Base-by-base conservation (phyloP, 345 rosid species). In the Populus deltoides region DNA sequence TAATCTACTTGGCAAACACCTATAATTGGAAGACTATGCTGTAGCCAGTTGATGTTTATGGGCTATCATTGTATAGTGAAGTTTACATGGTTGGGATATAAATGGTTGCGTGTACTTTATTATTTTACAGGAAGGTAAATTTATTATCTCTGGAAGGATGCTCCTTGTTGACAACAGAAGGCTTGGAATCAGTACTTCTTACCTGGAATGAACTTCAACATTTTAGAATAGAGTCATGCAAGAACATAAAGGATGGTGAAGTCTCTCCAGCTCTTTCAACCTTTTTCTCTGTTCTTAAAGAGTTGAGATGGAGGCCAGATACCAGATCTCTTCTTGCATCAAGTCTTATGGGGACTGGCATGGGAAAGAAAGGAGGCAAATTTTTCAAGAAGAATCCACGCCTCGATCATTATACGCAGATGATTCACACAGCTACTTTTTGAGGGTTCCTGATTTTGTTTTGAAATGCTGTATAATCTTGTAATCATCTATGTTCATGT, bases 251-350 rank as follows among this genome's bases (percentile, higher is more conserved):
- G 74, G 79, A 75, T 31, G 18, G 27, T 20, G 85, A 78, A 68
- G 53, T 82, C 53, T 78, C 82, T 67, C 77, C 80, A 33, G 71
- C 77, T 11, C 82, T 82, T 55, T 82, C 85, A 27, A 57, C 77
- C 70, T 45, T 82, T 63, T 82, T 82, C 77, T 82, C 79, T 22
- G 72, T 11, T 59, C 80, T 82, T 20, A 66, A 78, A 75, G 85
- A 82, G 71, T 76, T 82, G 49, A 78, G 68, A 75, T 82, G 85
- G 85, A 82, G 79, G 77, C 82, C 85, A 41, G 85, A 75, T 75
- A 33, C 77, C 66, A 82, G 79, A 72, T 82, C 80, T 63, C 70
- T 78, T 47, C 79, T 79, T 22, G 74, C 71, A 9, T 57, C 80
- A 11, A 67, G 74, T 74, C 85, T 82, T 29, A 59, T 11, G 41